phyloP scores from a whole-genome alignment of 768 basidiomycete genomes.

The Psilocybe cubensis region DNA sequence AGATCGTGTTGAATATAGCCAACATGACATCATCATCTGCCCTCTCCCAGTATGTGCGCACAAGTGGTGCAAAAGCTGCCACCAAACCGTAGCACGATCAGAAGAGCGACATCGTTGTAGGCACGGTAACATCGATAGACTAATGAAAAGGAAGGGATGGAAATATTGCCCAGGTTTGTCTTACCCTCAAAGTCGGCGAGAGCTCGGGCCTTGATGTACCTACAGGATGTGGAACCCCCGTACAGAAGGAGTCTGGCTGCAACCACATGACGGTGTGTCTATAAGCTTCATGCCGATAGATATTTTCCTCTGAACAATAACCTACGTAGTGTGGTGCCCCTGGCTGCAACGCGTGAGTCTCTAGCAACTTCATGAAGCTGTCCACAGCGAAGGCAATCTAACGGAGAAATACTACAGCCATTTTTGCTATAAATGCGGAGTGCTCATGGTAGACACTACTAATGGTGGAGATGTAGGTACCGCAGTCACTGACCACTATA shows the following conservation, averaged over 20 bases:
- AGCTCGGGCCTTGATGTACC: no score
- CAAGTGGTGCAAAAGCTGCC: slow-evolving; percentile 67
- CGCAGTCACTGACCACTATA: slow-evolving; percentile 29
- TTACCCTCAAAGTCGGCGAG: no score
- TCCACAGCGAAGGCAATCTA: background rate
- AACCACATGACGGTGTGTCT: slow-evolving; percentile 60
- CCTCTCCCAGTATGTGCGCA: slow-evolving; percentile 50
- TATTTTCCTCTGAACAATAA: background rate
- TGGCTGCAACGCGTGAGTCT: slow-evolving; percentile 52
- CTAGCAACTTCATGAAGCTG: background rate
- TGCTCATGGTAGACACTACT: slow-evolving; percentile 41
- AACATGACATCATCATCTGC: slow-evolving; percentile 46
- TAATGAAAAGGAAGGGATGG: slow-evolving; percentile 63
- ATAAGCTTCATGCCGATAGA: background rate
- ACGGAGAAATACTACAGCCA: slow-evolving; percentile 6
- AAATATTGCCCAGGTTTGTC: slow-evolving; percentile 61
- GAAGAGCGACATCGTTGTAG: slow-evolving; percentile 60
- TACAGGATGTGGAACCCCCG: slow-evolving; percentile 50
- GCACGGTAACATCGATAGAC: slow-evolving; percentile 53
- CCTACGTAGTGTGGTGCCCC: slow-evolving; percentile 52
- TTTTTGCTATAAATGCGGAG: slow-evolving; percentile 40
- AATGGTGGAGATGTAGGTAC: slow-evolving; percentile 29
- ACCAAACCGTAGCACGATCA: slow-evolving; percentile 40
- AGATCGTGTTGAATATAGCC: slow-evolving; percentile 49
- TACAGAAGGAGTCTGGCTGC: slow-evolving; percentile 55